These are phyloP conservation scores for Coniferiporia sulphurascens DNA, from an alignment of 1,284 basidiomycete genomes.

Conservation along the genomic window DNA sequence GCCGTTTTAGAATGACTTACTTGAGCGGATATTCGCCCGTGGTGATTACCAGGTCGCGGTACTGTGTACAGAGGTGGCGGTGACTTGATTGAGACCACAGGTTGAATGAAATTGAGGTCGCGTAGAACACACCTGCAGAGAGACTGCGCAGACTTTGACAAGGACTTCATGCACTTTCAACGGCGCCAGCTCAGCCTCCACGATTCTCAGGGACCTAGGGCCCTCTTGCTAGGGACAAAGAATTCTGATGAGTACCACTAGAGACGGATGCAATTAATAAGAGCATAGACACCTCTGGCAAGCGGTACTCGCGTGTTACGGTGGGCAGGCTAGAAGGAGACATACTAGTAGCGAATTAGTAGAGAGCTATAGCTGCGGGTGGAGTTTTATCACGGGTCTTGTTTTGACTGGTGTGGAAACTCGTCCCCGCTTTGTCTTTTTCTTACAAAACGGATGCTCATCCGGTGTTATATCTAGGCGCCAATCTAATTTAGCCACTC, in stretches of 20 bases:
- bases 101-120: too few species aligned
- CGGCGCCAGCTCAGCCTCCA: constrained; percentile 28
- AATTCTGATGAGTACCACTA: background rate
- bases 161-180: constrained; percentile 39
- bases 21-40: constrained; percentile 30
- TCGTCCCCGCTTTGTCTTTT: too few species aligned
- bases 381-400: too few species aligned
- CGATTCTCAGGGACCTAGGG: constrained; percentile 27
- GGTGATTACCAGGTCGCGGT: constrained; percentile 39
- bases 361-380: too few species aligned
- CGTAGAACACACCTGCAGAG: constrained; percentile 33
- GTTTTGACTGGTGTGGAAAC: too few species aligned
- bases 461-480: too few species aligned
- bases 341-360: too few species aligned
- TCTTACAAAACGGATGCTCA: too few species aligned
- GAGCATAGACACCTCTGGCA: constrained; percentile 21
- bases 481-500: too few species aligned
- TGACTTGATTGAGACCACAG: too few species aligned
- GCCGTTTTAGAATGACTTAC: constrained; percentile 9
- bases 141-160: constrained; percentile 48
- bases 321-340: constrained; percentile 20
- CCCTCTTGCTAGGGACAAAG: constrained; percentile 16
- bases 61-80: constrained; percentile 25
- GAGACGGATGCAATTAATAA: background rate
- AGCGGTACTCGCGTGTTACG: constrained; percentile 31